phyloP scores from a whole-genome alignment of 2,329 filamentous ascomycete genomes.

The Botrytis elliptica region DNA sequence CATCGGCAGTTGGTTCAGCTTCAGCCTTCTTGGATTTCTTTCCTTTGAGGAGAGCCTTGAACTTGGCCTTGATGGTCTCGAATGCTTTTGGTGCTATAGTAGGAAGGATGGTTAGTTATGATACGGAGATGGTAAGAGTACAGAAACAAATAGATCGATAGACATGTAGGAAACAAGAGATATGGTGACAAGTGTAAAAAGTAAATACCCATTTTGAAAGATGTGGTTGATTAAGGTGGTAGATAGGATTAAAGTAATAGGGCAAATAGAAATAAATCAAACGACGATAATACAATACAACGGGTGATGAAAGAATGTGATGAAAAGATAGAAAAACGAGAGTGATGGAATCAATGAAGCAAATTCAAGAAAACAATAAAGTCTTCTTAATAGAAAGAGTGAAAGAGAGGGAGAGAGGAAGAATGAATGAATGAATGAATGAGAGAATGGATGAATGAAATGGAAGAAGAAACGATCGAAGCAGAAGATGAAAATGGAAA shows the following conservation, averaged over 20 bases:
- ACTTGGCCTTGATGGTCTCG: conserved; percentile 35
- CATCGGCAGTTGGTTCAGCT: not conserved
- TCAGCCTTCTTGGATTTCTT: conserved; percentile 36
- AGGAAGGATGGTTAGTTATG: conserved; percentile 2
- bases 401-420: not conserved
- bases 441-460: not conserved
- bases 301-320: not conserved
- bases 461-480: not conserved
- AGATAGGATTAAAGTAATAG: not conserved
- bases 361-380: conserved; percentile 3
- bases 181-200: not conserved
- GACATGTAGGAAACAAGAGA: not conserved
- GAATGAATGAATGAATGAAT: not conserved
- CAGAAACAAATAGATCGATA: not conserved
- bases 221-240: conserved; percentile 6
- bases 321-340: not conserved
- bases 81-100: conserved; percentile 37
- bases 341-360: not conserved
- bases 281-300: not conserved
- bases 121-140: not conserved
- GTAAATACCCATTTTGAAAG: conserved; percentile 19
- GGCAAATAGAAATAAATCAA: not conserved
- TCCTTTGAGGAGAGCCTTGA: conserved; percentile 37
- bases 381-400: conserved; percentile 2
- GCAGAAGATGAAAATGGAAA: conserved; percentile 14